Evolutionary conservation across 441 rosid species (phyloP), one percentile per base, ranked within the genome.

Genomic region (Macaranga tanarius): DNA sequence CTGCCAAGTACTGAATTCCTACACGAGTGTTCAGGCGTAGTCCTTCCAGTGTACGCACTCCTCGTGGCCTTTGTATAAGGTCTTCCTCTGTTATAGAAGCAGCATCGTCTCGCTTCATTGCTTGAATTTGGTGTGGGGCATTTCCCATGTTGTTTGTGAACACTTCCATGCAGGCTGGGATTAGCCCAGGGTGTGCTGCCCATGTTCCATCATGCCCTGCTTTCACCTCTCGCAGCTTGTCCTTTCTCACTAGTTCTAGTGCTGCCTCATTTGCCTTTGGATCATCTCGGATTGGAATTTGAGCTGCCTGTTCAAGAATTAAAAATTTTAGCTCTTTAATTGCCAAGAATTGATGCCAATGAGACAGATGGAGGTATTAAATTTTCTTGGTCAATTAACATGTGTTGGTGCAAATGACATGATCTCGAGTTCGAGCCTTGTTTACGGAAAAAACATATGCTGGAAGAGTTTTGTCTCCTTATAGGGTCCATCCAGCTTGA

Each of bases 141-240:
- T 79, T 84, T 0, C 93, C 96, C 96, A 91, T 92, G 80, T 80
- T 84, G 69, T 76, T 81, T 62, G 79, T 81, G 86, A 95, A 91
- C 65, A 85, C 84, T 52, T 95, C 94, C 83, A 81, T 77, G 73
- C 95, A 92, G 9, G 74, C 83, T 50, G 90, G 89, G 84, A 92
- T 90, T 5, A 90, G 88, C 42, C 99, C 97, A 2, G 98, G 98
- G 72, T 92, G 98, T n/a, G 99, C 98, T 5, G 98, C 99, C 99
- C 97, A 92, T 25, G 97, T 92, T 47, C 99, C 99, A 76, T 95
- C 98, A 61, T 92, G 97, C 10, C 97, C 98, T 64, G 97, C 98
- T 75, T 64, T 86, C 25, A 81, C 97, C 72, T 95, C 98, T 77
- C 98, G 81, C 25, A 82, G 85, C 83, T 95, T 95, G 83, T 92